A percentile compares a stretch with the other conserved stretches of the same genome.
phyloP scores from a whole-genome alignment of 2,329 filamentous ascomycete genomes.

The Sporothrix sp. region DNA sequence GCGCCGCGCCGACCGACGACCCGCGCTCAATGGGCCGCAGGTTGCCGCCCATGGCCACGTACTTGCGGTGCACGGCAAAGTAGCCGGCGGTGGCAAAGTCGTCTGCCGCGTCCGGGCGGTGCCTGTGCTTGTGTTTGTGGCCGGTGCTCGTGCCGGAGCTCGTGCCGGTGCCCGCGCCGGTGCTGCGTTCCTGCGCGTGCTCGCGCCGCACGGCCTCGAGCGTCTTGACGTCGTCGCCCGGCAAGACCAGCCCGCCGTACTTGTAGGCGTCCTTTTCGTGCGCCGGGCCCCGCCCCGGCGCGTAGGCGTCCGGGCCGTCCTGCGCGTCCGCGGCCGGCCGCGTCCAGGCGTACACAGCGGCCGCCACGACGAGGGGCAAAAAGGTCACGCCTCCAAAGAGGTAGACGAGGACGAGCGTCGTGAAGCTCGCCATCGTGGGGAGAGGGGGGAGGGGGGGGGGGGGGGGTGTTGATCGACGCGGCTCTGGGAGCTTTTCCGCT shows the following conservation, averaged over 20 bases:
- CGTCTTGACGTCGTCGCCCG: conserved; percentile 54
- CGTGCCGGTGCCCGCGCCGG: conserved; percentile 37
- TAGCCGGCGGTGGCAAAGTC: conserved; percentile 76
- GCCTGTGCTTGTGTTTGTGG: conserved; percentile 38
- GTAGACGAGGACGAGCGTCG: conserved; percentile 62
- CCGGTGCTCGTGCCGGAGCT: conserved; percentile 36
- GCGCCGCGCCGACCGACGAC: conserved; percentile 62
- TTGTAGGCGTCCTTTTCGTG: conserved; percentile 13
- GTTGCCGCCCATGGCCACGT: conserved; percentile 83
- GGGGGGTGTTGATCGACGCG: not conserved
- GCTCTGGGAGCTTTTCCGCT: conserved; percentile 7
- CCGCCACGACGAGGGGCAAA: conserved; percentile 57
- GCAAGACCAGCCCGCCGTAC: conserved; percentile 34
- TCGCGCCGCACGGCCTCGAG: conserved; percentile 37
- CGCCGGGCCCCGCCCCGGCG: not conserved
- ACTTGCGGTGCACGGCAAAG: conserved; percentile 91
- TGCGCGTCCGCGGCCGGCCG: conserved; percentile 48
- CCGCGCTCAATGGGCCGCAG: conserved; percentile 77
- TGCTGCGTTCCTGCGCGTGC: conserved; percentile 1
- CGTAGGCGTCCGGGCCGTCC: not conserved
- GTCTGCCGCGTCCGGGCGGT: conserved; percentile 46
- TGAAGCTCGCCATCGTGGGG: conserved; percentile 40
- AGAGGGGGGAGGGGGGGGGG: not conserved
- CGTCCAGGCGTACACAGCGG: conserved; percentile 48
- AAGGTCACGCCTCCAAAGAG: conserved; percentile 82